Percentiles rank a stretch among this genome's conserved stretches.
Evolutionary conservation across 768 basidiomycete species (phyloP).

Genomic region (Pleurotus salmoneostramineus): DNA sequence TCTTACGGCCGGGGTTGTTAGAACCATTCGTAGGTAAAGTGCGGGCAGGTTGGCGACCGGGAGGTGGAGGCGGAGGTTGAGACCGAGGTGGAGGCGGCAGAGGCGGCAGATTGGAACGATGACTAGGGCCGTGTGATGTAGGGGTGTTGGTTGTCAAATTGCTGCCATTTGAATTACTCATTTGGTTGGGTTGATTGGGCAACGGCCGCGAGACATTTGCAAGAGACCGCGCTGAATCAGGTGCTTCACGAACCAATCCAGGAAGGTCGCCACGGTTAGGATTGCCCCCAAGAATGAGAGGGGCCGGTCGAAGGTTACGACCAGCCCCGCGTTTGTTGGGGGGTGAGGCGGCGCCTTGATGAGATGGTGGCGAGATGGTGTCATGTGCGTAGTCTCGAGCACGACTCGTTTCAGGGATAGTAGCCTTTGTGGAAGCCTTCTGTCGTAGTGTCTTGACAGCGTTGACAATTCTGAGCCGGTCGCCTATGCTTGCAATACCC

Average conservation of each 20-base stretch:
- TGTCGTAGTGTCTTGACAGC: conserved; percentile 79
- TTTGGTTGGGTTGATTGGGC: conserved; percentile 30
- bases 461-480: conserved; percentile 81
- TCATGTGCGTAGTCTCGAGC: conserved; percentile 7
- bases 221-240: conserved; percentile 50
- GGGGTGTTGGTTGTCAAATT: conserved; percentile 20
- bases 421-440: conserved; percentile 31
- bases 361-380: not conserved
- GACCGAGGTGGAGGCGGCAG: conserved; percentile 66
- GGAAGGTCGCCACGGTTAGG: conserved; percentile 62
- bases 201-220: conserved; percentile 39
- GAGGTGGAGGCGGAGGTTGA: conserved; percentile 57
- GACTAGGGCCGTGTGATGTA: conserved; percentile 26
- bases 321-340: conserved; percentile 26
- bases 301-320: conserved; percentile 68
- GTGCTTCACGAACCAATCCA: conserved; percentile 59
- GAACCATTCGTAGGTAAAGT: conserved; percentile 18
- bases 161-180: conserved; percentile 7
- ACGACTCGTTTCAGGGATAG: conserved; percentile 4
- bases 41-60: conserved; percentile 32
- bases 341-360: conserved; percentile 17
- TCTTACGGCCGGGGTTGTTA: conserved; percentile 38
- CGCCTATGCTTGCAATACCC: conserved; percentile 86
- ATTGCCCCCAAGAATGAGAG: conserved; percentile 65
- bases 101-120: conserved; percentile 54